These are phyloP conservation scores for Aspergillus cristatus DNA, from an alignment of 495 filamentous ascomycete genomes.

Conservation along the genomic window DNA sequence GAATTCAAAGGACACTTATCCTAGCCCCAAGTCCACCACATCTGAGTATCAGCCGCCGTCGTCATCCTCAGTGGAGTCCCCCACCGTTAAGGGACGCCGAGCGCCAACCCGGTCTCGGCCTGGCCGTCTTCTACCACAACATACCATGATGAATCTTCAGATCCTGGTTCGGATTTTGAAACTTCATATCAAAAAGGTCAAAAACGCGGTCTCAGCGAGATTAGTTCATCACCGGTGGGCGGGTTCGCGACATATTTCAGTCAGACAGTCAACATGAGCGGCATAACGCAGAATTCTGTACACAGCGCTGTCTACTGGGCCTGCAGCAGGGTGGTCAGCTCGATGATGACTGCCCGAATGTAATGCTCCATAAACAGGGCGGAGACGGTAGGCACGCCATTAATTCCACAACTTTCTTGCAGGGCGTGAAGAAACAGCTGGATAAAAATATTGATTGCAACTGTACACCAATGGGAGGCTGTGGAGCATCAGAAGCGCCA, in stretches of 20 bases:
- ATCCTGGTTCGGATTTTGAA: too few species aligned
- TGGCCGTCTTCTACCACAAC: too few species aligned
- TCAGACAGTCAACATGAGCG: slow-evolving; percentile 2
- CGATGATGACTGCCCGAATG: slow-evolving; percentile 36
- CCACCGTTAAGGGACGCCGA: too few species aligned
- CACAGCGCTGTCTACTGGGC: slow-evolving; percentile 37
- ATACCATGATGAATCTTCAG: too few species aligned
- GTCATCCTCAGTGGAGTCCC: too few species aligned
- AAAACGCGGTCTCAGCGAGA: too few species aligned
- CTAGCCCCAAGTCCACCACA: neutral
- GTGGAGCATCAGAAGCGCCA: slow-evolving; percentile 22
- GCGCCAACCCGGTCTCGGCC: too few species aligned
- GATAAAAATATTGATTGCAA: slow-evolving; percentile 14
- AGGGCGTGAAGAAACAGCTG: slow-evolving; percentile 14
- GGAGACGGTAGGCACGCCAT: slow-evolving; percentile 12
- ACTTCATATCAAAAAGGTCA: too few species aligned
- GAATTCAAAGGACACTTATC: neutral
- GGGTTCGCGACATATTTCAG: neutral
- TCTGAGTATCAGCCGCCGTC: too few species aligned
- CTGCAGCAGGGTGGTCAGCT: slow-evolving; percentile 24
- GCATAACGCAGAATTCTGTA: slow-evolving; percentile 27
- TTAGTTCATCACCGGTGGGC: neutral
- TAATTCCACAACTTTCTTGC: slow-evolving; percentile 6
- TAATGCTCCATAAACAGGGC: slow-evolving; percentile 18
- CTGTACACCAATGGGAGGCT: slow-evolving; percentile 15